Evolutionary conservation across 495 filamentous ascomycete species (phyloP).

Genomic region (Evansstolkia leycettana): DNA sequence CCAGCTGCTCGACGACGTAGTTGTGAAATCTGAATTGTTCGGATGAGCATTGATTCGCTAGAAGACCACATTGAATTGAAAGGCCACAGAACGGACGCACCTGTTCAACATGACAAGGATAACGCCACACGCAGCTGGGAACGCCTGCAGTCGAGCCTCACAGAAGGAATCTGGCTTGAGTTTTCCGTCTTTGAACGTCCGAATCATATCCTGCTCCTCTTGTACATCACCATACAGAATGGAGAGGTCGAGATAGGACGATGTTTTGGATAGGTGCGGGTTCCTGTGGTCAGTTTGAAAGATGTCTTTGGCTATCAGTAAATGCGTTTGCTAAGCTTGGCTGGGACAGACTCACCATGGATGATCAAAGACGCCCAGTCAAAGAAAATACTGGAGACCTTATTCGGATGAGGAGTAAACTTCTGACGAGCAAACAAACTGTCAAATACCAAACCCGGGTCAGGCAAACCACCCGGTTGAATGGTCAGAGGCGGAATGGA

Average conservation of each 20-base stretch:
- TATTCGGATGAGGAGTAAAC: constrained; percentile 43
- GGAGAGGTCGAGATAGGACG: constrained; percentile 45
- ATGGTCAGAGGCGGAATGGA: constrained; percentile 39
- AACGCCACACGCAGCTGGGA: constrained; percentile 44
- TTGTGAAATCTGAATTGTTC: constrained; percentile 52
- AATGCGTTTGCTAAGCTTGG: constrained; percentile 2
- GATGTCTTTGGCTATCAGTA: constrained; percentile 24
- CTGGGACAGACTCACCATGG: constrained; percentile 27
- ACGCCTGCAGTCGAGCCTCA: constrained; percentile 41
- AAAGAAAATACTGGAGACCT: constrained; percentile 46
- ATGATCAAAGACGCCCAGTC: constrained; percentile 47
- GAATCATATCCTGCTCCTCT: constrained; percentile 43
- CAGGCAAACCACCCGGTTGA: constrained; percentile 38
- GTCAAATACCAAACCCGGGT: constrained; percentile 42
- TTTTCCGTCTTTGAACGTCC: constrained; percentile 44
- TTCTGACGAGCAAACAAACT: constrained; percentile 38
- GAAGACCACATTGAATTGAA: not conserved
- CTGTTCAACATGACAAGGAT: constrained; percentile 45
- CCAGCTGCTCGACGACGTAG: constrained; percentile 57
- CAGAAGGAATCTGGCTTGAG: constrained; percentile 48
- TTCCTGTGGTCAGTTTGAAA: constrained; percentile 47
- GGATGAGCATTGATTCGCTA: too few species aligned
- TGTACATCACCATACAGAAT: constrained; percentile 45
- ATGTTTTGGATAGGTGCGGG: constrained; percentile 41
- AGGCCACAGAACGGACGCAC: constrained; percentile 2